Base-by-base conservation (phyloP, 2,329 filamentous ascomycete species). In the Plenodomus biglobosus region DNA sequence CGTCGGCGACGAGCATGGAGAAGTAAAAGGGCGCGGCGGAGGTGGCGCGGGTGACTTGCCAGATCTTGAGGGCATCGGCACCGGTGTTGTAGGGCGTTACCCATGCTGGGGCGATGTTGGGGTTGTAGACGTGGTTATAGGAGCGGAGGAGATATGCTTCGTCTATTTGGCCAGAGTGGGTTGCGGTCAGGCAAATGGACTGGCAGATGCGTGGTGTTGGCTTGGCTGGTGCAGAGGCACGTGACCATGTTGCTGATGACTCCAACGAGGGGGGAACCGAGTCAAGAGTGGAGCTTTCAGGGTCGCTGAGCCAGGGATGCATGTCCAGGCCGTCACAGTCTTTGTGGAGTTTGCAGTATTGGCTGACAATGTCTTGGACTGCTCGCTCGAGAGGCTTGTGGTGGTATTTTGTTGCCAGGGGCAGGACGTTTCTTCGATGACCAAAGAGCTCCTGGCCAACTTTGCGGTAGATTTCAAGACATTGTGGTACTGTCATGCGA, bases 1-100 rank as follows among this genome's bases (percentile, higher is more conserved):
- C 61, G 22, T 76, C 72, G 5, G 75, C 73, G 45, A 73, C 69
- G 8, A 79, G 68, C 68, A 77, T 75, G 38, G 78, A 72, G 63
- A 79, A 79, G 61, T 77, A 79, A 58, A 79, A 78, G 0, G 78
- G 78, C 0, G 78, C 78, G 2, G 79, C 79, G 1, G 75, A 78
- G 0, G 79, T 81, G 1, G 79, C 79, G 7, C 78, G 64, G 0
- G 76, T 78, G 1, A 79, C 78, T 59, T 80, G 65, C 73, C 78
- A 81, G 35, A 82, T 79, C 1, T 73, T 70, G 15, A 79, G 62
- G 36, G 66, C 64, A 47, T 78, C 75, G 5, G 73, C 72, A 8
- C 74, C 75, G 59, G 75, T 71, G 53, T 79, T 79, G 66, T 79
- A 79, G 1, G 68, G 65, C 2, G 72, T 75, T 5, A 77, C 72